Evolutionary conservation across 371 early-diverging fungal species (phyloP), one percentile per base, ranked within the genome.

Genomic region (Apophysomyces variabilis): DNA sequence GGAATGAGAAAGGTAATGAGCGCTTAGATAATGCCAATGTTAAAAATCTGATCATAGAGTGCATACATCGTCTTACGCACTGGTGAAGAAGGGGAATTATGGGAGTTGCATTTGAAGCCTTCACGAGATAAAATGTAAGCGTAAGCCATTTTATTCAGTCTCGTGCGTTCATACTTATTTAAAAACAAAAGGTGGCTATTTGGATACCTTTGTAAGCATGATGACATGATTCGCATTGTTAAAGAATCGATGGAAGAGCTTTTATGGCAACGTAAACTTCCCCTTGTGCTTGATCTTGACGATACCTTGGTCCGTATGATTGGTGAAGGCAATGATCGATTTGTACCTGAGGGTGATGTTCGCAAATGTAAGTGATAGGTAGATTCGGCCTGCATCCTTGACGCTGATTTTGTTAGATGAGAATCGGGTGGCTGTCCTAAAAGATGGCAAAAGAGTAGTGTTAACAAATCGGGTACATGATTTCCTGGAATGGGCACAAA

Each of bases 201-300:
- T 74, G 93, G 91, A 7, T 92, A 90, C 64, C 68, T 92, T 14
- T 75, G 81, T 64, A 85, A 85, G 62, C 87, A 83, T 13, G 77
- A 75, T 0, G 90, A 87, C 56, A 71, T 93, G 68, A 64, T 73
- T 7, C 78, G 71, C 8, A 77, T 80, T 37, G 84, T 88, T n/a
- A 76, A 78, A 38, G 75, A 80, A 26, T 83, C 86, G 12, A 80
- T 84, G 63, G 70, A 76, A 38, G 74, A 72, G 18, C 71, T 80
- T 1, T 47, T 75, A 13, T 63, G 71, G 65, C 77, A 79, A 45
- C 76, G 90, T 21, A 80, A 82, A 59, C 68, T 93, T 12, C 93
- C 93, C 0, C 85, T 93, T 12, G 93, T 93, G 0, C 75, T 93
- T 32, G 93, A 93, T 73, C 75, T 93, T 46, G 93, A 93, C 73